Percentiles rank a stretch among this genome's conserved stretches.
Evolutionary conservation across 2,329 filamentous ascomycete species (phyloP).

Genomic region (Colletotrichum sp.): DNA sequence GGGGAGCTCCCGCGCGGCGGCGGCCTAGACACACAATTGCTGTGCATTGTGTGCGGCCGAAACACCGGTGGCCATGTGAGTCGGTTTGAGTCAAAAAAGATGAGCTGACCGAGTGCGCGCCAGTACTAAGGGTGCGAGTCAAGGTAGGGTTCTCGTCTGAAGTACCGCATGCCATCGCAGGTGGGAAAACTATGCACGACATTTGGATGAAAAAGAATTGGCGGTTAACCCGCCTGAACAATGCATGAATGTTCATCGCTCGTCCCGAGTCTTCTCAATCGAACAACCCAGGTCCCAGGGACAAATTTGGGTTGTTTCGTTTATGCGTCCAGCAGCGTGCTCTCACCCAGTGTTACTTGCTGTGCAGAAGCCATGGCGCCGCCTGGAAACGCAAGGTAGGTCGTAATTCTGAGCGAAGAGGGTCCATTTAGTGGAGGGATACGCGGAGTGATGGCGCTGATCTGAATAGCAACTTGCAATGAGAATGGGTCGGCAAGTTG

Average conservation of each 20-base stretch:
- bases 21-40: not conserved
- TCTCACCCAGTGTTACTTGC: not conserved
- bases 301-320: conserved; percentile 6
- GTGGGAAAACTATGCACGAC: not conserved
- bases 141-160: not conserved
- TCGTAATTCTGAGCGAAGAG: not conserved
- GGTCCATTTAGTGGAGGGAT: not conserved
- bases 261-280: not conserved
- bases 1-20: not conserved
- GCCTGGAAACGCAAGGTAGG: not conserved
- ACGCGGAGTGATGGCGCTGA: not conserved
- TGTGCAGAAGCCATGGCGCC: not conserved
- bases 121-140: not conserved
- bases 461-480: not conserved
- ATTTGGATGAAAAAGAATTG: not conserved
- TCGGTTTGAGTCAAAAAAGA: not conserved
- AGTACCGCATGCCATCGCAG: not conserved
- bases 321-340: not conserved
- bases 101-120: not conserved
- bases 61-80: not conserved
- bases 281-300: not conserved
- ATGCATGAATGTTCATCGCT: not conserved
- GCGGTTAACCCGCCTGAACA: not conserved
- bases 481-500: not conserved
- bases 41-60: not conserved